phyloP scores from a whole-genome alignment of 208 protist genomes.

The Wallacemonas collosoma region DNA sequence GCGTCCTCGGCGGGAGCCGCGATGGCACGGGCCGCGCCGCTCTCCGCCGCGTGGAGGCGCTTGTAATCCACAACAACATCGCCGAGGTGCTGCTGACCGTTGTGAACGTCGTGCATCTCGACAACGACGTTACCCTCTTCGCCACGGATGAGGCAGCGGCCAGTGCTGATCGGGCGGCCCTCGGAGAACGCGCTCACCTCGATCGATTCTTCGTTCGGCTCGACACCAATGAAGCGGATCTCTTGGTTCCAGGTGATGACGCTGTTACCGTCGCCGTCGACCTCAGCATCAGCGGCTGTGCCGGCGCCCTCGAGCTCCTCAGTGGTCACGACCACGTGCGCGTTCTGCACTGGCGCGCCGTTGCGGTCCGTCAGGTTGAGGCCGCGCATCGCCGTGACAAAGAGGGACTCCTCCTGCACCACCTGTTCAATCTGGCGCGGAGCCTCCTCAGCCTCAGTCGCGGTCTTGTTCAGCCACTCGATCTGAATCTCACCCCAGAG shows the following conservation, averaged over 20 bases:
- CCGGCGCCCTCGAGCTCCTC: conserved; percentile 80
- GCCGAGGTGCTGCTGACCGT: conserved; percentile 38
- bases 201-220: conserved; percentile 40
- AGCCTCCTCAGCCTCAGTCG: conserved; percentile 20
- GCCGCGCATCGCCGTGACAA: conserved; percentile 79
- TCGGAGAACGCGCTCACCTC: conserved; percentile 72
- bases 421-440: conserved; percentile 25
- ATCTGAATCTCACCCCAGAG: conserved; percentile 87
- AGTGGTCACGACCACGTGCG: conserved; percentile 61
- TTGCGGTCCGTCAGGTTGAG: conserved; percentile 60
- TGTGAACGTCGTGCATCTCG: conserved; percentile 61
- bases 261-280: conserved; percentile 41
- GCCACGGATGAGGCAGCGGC: conserved; percentile 28
- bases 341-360: conserved; percentile 40
- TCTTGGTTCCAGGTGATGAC: conserved; percentile 88
- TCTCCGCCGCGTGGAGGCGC: conserved; percentile 43
- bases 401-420: conserved; percentile 70
- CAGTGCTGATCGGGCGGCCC: conserved; percentile 51
- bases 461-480: conserved; percentile 72
- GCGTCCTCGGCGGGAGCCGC: conserved; percentile 17
- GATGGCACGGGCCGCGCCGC: conserved; percentile 4
- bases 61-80: conserved; percentile 85
- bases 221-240: conserved; percentile 84
- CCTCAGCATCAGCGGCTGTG: conserved; percentile 49
- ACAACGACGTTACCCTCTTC: conserved; percentile 49